Percentiles rank a stretch among this genome's conserved stretches.
Evolutionary conservation across 331 rosid species (phyloP).

Genomic region (Quercus tomentella): DNA sequence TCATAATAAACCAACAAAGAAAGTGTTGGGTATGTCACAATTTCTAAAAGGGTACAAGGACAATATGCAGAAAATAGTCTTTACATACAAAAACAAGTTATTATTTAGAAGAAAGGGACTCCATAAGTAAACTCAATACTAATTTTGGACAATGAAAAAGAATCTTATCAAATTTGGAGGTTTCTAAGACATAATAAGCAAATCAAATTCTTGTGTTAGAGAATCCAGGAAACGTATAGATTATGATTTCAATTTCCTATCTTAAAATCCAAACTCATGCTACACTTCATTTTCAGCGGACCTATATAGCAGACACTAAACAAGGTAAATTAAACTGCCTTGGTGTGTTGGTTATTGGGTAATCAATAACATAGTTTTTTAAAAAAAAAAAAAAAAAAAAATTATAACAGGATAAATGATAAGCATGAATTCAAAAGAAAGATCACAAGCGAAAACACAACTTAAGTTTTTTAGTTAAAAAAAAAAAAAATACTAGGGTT

Average conservation of each 20-base stretch:
- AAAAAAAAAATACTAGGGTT: background rate
- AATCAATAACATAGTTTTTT: too few species aligned
- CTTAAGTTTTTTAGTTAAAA: background rate
- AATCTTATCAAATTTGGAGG: background rate
- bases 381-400: too few species aligned
- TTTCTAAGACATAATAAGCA: background rate
- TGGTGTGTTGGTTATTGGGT: too few species aligned
- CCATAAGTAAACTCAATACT: background rate
- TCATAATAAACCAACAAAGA: background rate
- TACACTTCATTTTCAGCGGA: background rate
- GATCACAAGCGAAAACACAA: background rate
- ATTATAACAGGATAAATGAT: too few species aligned
- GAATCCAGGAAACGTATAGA: background rate
- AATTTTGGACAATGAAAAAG: background rate
- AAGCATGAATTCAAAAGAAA: background rate
- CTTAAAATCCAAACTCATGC: background rate
- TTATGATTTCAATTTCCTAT: background rate
- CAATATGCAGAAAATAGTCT: background rate
- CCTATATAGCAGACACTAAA: too few species aligned
- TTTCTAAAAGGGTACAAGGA: background rate
- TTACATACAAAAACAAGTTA: background rate
- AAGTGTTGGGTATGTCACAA: background rate
- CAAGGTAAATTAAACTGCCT: too few species aligned
- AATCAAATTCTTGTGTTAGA: background rate
- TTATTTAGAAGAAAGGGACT: too few species aligned